A percentile compares a stretch with the other conserved stretches of the same genome.
Conservation (phyloP, 352 stramenopile species). For the Pythium grandisporangium region DNA sequence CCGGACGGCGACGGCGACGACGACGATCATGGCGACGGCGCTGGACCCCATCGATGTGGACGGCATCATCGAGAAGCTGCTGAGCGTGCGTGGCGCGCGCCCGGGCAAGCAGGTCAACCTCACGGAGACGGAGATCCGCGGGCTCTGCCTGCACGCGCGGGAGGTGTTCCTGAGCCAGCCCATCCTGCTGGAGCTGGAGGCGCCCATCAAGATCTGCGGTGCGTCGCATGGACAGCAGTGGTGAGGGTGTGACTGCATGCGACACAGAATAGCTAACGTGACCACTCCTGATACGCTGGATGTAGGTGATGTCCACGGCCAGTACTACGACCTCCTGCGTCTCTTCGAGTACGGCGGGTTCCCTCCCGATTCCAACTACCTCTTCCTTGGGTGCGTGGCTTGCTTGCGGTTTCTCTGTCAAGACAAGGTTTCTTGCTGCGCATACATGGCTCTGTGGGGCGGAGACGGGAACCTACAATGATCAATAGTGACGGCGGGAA, state of each 20-base stretch:
- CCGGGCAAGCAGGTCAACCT: constrained; percentile 86
- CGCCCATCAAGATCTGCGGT: constrained; percentile 91
- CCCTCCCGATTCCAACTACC: constrained; percentile 71
- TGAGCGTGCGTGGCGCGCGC: constrained; percentile 82
- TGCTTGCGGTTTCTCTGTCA: constrained; percentile 18
- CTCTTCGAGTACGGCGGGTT: constrained; percentile 91
- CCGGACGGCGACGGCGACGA: neutral
- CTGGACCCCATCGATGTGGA: constrained; percentile 82
- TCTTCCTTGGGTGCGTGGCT: constrained; percentile 43
- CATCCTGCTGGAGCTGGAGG: constrained; percentile 93
- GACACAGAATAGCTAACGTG: neutral
- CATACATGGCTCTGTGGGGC: no score
- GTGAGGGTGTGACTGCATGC: no score
- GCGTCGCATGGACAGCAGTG: neutral
- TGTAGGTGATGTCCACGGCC: constrained; percentile 94
- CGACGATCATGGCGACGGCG: constrained; percentile 11
- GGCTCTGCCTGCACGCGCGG: constrained; percentile 88
- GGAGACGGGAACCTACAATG: no score
- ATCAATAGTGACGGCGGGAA: constrained; percentile 15
- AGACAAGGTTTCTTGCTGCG: no score
- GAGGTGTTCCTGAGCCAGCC: constrained; percentile 87
- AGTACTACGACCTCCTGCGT: constrained; percentile 98
- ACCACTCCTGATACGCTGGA: constrained; percentile 8
- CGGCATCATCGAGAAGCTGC: constrained; percentile 85
- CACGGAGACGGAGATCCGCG: constrained; percentile 88